Evolutionary conservation across 495 filamentous ascomycete genomes (phyloP).

Genomic region (Aspergillus biplanus): DNA sequence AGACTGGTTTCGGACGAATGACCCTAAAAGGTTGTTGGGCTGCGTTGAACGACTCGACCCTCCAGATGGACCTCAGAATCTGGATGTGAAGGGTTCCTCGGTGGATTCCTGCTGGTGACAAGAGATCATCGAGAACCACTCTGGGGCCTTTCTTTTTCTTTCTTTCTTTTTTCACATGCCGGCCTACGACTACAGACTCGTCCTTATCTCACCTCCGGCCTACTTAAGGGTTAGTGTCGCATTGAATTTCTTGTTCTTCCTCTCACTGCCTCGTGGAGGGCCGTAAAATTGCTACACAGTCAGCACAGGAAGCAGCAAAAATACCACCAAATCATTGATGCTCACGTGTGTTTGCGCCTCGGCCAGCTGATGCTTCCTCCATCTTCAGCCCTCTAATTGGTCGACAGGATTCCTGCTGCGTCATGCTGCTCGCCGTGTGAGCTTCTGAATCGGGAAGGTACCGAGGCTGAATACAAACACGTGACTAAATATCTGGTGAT

Average conservation of each 20-base stretch:
- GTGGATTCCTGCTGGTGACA: not conserved
- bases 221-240: no score
- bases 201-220: no score
- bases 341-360: constrained; percentile 14
- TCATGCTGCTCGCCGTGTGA: constrained; percentile 24
- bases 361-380: constrained; percentile 18
- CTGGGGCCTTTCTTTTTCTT: no score
- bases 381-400: constrained; percentile 20
- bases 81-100: not conserved
- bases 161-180: no score
- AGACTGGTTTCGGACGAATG: not conserved
- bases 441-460: constrained; percentile 24
- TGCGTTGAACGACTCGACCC: not conserved
- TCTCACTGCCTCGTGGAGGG: no score
- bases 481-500: constrained; percentile 19
- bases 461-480: constrained; percentile 32
- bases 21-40: not conserved
- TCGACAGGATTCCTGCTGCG: constrained; percentile 20
- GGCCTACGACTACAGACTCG: no score
- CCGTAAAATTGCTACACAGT: no score
- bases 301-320: no score
- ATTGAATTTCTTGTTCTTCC: no score
- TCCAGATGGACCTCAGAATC: no score
- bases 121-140: no score
- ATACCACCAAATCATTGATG: not conserved